Base-by-base conservation (phyloP, 208 protist genomes). In the Leishmania amazonensis region DNA sequence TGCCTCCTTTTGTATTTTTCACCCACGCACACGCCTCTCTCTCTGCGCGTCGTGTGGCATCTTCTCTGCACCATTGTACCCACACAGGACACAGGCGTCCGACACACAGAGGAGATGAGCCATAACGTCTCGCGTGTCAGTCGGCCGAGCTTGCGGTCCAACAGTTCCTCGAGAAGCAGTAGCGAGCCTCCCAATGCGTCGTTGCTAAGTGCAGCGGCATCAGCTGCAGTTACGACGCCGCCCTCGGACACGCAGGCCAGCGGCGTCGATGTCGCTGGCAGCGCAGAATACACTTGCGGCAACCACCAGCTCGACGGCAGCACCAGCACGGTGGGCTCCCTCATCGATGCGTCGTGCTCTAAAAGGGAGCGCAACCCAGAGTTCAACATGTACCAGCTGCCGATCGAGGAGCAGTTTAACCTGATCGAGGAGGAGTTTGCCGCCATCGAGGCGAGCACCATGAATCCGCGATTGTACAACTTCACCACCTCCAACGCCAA, bases 401-500 rank as follows among this genome's bases (percentile, higher is more conserved):
- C 93, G 17, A 28, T 89, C 31, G 75, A 86, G 54, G 57, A 68
- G 68, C 89, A 91, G 78, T 85, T 91, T 71, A 40, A 84, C 47
- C 57, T 76, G 38, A 87, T 95, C 24, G 81, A 89, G 42, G 75
- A 78, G 51, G 90, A 96, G 81, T 95, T 93, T 70, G 38, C 70
- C 7, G 74, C 81, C 24, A 71, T 96, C 19, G 88, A 95, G 74
- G 65, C 67, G 6, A 78, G 76, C 42, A 90, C 90, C 35, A 87
- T 91, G 77, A 79, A 93, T 74, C 80, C 84, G 53, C 72, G 84
- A 42, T 74, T 76, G 65, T 92, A 94, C 73, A 90, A 91, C 79
- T 96, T 96, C 75, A 86, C 81, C 68, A 92, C 90, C 0, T 90
- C 91, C 17, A 71, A 88, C 73, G 72, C 80, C 42, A 87, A 91